Percentiles rank a stretch among this genome's conserved stretches.
phyloP scores from a whole-genome alignment of 805 yeast species.

The Zygoascus ofunaensis region DNA sequence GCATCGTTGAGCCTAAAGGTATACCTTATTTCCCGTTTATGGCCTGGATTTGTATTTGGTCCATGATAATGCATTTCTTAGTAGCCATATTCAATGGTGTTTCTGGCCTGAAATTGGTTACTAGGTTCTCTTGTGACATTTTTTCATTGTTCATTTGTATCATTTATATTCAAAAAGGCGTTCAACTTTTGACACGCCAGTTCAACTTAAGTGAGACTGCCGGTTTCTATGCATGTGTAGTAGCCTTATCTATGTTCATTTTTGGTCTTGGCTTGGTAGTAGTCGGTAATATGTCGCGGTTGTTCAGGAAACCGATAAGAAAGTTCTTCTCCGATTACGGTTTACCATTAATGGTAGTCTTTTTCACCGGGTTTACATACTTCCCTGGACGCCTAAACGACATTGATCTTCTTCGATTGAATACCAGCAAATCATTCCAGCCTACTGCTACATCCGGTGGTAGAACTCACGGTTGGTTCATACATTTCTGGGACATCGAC shows the following conservation, averaged over 20 bases:
- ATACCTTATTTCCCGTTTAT: slow-evolving; percentile 72
- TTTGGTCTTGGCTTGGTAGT: slow-evolving; percentile 57
- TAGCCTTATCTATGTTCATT: slow-evolving; percentile 65
- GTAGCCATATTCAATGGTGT: slow-evolving; percentile 65
- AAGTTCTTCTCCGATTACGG: slow-evolving; percentile 79
- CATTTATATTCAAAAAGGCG: slow-evolving; percentile 83
- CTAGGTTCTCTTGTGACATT: slow-evolving; percentile 80
- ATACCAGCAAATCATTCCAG: slow-evolving; percentile 59
- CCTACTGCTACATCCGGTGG: slow-evolving; percentile 47
- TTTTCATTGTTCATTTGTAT: slow-evolving; percentile 87
- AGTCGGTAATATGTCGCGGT: slow-evolving; percentile 54
- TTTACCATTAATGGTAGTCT: slow-evolving; percentile 71
- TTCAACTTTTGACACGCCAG: slow-evolving; percentile 69
- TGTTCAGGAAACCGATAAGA: slow-evolving; percentile 51
- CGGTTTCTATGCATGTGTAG: slow-evolving; percentile 68
- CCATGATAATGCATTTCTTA: slow-evolving; percentile 67
- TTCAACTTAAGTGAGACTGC: slow-evolving; percentile 37
- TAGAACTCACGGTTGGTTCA: slow-evolving; percentile 57
- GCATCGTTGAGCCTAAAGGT: slow-evolving; percentile 46
- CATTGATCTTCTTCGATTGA: slow-evolving; percentile 52
- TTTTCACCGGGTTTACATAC: slow-evolving; percentile 88
- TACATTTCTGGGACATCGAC: slow-evolving; percentile 64
- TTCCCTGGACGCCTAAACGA: slow-evolving; percentile 69
- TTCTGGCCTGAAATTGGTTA: slow-evolving; percentile 56
- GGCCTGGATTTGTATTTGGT: slow-evolving; percentile 95